phyloP scores from a whole-genome alignment of 108 stramenopile genomes.

The Pseudonitzschia multistriata region DNA sequence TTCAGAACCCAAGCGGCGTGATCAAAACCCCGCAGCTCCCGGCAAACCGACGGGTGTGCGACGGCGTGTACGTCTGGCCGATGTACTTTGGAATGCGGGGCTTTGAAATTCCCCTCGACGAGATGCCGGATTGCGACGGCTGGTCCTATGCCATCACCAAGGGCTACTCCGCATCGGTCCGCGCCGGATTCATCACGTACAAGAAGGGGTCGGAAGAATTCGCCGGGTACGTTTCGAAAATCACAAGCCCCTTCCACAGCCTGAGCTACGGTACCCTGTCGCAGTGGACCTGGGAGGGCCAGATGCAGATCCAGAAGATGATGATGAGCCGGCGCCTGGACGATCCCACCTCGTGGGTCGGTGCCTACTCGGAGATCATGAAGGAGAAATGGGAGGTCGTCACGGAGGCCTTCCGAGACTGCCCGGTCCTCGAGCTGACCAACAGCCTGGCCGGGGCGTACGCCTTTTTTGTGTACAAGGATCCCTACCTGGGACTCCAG shows the following conservation, averaged over 20 bases:
- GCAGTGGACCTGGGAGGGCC: constrained; percentile 30
- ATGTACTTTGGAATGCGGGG: constrained; percentile 24
- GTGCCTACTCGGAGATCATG: constrained; percentile 33
- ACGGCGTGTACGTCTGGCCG: constrained; percentile 38
- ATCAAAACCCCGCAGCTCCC: constrained; percentile 28
- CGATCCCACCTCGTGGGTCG: constrained; percentile 37
- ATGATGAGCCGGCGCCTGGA: constrained; percentile 26
- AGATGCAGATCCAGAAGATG: constrained; percentile 21
- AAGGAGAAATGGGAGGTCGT: constrained; percentile 35
- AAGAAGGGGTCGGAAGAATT: constrained; percentile 6
- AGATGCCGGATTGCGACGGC: constrained; percentile 17
- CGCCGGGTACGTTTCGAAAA: not conserved
- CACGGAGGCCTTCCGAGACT: constrained; percentile 21
- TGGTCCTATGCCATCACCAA: constrained; percentile 34
- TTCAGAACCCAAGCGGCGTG: constrained; percentile 24
- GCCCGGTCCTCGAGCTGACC: constrained; percentile 22
- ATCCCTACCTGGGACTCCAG: constrained; percentile 27
- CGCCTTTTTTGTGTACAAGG: constrained; percentile 23
- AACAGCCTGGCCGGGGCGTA: constrained; percentile 31
- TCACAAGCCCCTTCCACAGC: not conserved
- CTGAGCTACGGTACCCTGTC: constrained; percentile 20
- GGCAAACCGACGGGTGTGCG: constrained; percentile 28
- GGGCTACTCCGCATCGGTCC: constrained; percentile 24
- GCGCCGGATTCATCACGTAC: constrained; percentile 35
- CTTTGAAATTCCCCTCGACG: constrained; percentile 21